These are phyloP conservation scores for Penicillium salamii DNA, from an alignment of 495 filamentous ascomycete genomes.

Conservation along the genomic window DNA sequence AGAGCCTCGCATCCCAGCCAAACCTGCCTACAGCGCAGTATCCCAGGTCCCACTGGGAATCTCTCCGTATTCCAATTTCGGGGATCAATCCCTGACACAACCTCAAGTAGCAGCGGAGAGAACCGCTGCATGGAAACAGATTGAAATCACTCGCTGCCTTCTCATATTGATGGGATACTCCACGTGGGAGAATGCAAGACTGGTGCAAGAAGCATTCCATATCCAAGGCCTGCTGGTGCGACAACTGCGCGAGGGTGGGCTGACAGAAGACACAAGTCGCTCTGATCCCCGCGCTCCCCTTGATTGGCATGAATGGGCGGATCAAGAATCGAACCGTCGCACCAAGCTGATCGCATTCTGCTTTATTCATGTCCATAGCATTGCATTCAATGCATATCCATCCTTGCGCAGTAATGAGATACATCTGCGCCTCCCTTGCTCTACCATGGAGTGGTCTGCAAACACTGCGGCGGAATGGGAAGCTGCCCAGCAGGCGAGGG, in stretches of 20 bases:
- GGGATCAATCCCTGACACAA: conserved; percentile 1
- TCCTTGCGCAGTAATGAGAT: conserved; percentile 39
- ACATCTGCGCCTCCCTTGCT: conserved; percentile 38
- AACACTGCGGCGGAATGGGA: conserved; percentile 33
- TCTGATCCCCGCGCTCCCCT: conserved; percentile 22
- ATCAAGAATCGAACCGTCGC: conserved; percentile 37
- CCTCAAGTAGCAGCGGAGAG: conserved; percentile 6
- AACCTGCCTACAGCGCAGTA: conserved; percentile 1
- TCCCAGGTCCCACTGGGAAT: conserved; percentile 13
- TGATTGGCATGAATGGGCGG: conserved; percentile 40
- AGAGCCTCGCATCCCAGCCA: conserved; percentile 19
- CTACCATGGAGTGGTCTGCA: conserved; percentile 39
- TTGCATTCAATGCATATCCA: conserved; percentile 40
- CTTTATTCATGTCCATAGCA: conserved; percentile 39
- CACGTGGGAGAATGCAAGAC: conserved; percentile 37
- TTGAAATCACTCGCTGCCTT: conserved; percentile 36
- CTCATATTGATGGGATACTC: conserved; percentile 38
- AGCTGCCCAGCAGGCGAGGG: conserved; percentile 26
- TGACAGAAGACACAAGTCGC: conserved; percentile 23
- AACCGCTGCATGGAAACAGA: conserved; percentile 20
- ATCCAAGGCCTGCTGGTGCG: conserved; percentile 34
- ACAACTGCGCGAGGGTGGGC: conserved; percentile 30
- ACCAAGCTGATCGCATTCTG: conserved; percentile 40
- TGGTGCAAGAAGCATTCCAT: conserved; percentile 37
- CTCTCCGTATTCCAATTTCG: conserved; percentile 13